These are phyloP conservation scores for Aurantiochytrium sp. DNA, from an alignment of 108 stramenopile genomes.

Conservation along the genomic window DNA sequence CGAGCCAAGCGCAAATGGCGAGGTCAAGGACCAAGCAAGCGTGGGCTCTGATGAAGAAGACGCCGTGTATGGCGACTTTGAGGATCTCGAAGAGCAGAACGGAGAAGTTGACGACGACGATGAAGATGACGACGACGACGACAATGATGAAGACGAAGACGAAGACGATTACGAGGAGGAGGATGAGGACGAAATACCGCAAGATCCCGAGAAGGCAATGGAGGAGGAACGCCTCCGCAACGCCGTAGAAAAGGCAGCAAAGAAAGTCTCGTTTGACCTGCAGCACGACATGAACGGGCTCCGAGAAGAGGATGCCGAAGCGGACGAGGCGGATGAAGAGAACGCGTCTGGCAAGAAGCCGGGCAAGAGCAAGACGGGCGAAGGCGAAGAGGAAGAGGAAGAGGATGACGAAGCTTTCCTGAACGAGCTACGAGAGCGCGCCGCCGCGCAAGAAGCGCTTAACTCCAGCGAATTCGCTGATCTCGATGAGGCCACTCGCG, in stretches of 20 bases:
- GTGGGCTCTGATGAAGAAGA: constrained; percentile 36
- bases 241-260: constrained; percentile 63
- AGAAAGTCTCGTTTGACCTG: constrained; percentile 65
- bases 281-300: not conserved
- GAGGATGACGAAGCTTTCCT: constrained; percentile 27
- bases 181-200: constrained; percentile 41
- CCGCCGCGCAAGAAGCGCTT: constrained; percentile 62
- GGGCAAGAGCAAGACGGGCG: constrained; percentile 38
- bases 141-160: constrained; percentile 72
- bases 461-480: constrained; percentile 80
- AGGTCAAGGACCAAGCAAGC: constrained; percentile 25
- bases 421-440: constrained; percentile 62
- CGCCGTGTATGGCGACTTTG: constrained; percentile 76
- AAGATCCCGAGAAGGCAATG: constrained; percentile 66
- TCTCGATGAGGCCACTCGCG: constrained; percentile 68
- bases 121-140: constrained; percentile 46
- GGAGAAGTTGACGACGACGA: constrained; percentile 41
- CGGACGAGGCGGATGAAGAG: constrained; percentile 18
- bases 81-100: constrained; percentile 82
- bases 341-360: not conserved
- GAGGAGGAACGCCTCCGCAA: constrained; percentile 70
- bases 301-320: not conserved
- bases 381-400: constrained; percentile 66
- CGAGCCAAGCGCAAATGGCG: not conserved
- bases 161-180: constrained; percentile 17